Base-by-base conservation (phyloP, 2,329 filamentous ascomycete species). In the Ophiocordyceps unilateralis region DNA sequence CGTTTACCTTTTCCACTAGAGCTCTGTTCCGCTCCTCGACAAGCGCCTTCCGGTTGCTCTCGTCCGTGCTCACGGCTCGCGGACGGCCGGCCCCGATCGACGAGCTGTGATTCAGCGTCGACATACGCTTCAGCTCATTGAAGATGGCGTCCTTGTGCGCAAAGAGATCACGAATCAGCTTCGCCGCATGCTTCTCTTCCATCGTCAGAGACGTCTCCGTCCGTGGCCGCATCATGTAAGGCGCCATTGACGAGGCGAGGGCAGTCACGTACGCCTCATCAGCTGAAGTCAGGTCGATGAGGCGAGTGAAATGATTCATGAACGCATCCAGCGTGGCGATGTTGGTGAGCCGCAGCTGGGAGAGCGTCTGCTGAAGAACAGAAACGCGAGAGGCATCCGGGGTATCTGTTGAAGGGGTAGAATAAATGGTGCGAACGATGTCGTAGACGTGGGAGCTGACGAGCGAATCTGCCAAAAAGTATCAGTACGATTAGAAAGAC, bases 371-470 rank as follows among this genome's bases (percentile, higher is more conserved):
- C 61, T 98, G 91, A 28, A 98, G 75, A 47, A 96, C 86, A 43
- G 87, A 82, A 49, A 98, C 74, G 43, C 91, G 83, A 12, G 84
- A 79, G 42, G 78, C 72, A 52, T 93, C 84, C 4, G 79, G 78
- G 15, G 76, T 74, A 45, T 93, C 85, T 37, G 82, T 74, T 40
- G 82, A 72, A 12, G 86, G 81, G 14, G 83, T 87, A 40, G 78
- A 81, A 67, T 98, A 98, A 50, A 98, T 93, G 2, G 87, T 96
- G 65, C 94, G 88, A 58, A 98, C 81, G 56, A 98, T 96, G 65
- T 98, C 93, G 61, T 98, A 98, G 45, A 98, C 87, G 59, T 96
- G 89, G 36, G 87, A 93, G 44, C 91, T 96, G 47, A 98, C 89
- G 48, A 98, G 73, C n/a, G 91, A 96, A 63, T 98, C 91, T 91